Evolutionary conservation across 306 rosid genomes (phyloP).

Genomic region (Trifolium repens): DNA sequence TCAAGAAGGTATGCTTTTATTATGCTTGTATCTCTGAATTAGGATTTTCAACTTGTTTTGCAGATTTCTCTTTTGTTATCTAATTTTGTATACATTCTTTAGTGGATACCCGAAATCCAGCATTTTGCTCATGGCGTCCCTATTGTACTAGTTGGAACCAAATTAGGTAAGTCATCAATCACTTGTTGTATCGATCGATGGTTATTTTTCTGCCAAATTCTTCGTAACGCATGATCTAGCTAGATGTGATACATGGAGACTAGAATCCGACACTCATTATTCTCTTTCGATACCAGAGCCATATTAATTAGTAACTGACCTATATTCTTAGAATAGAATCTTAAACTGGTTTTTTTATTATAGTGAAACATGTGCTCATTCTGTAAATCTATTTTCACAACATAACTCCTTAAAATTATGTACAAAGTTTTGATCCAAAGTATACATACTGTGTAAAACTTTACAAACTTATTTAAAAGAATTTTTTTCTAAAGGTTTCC

Average conservation of each 20-base stretch:
- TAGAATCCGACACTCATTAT: background rate
- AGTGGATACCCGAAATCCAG: slow-evolving; percentile 99
- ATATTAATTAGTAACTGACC: background rate
- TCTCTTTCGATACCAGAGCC: slow-evolving; percentile 17
- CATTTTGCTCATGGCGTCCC: slow-evolving; percentile 89
- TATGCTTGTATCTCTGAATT: slow-evolving; percentile 30
- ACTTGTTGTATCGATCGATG: background rate
- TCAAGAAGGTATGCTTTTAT: slow-evolving; percentile 66
- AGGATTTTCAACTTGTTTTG: slow-evolving; percentile 27
- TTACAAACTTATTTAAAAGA: slow-evolving; percentile 6
- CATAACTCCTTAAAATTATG: background rate
- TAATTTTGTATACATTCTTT: slow-evolving; percentile 44
- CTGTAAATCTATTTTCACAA: slow-evolving; percentile 11
- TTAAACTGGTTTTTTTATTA: slow-evolving; percentile 10
- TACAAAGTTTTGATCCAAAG: background rate
- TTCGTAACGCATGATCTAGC: background rate
- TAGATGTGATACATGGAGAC: background rate
- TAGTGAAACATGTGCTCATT: slow-evolving; percentile 17
- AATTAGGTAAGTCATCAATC: slow-evolving; percentile 65
- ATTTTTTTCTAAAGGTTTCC: background rate
- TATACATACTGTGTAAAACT: background rate
- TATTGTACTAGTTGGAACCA: slow-evolving; percentile 84
- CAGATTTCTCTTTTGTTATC: slow-evolving; percentile 29
- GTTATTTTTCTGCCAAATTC: slow-evolving; percentile 2
- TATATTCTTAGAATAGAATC: slow-evolving; percentile 22